Evolutionary conservation across 1,284 basidiomycete genomes (phyloP), one percentile per base, ranked within the genome.

Genomic region (Ustilago vetiveriae): DNA sequence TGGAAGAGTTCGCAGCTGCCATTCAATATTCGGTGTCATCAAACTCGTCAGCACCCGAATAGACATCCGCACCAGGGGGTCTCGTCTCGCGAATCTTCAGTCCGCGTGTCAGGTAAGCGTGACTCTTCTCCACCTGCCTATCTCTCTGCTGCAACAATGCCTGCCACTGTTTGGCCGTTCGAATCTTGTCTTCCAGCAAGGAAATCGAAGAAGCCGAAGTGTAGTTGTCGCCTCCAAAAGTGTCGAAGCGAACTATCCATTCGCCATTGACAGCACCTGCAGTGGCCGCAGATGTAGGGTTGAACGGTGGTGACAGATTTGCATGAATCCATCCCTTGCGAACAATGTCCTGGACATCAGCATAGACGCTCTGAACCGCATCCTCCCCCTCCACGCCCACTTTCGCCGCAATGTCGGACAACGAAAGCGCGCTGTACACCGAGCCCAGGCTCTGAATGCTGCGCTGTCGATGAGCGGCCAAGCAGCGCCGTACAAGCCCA

Each of bases 381-480:
- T 53, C 87, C 84, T 86, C 83, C 35, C 89, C 85, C 13, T 42
- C 22, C 16, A 43, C 8, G 27, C 86, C 87, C 39, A 90, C 85
- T 11, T 85, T 85, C 22, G 84, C 84, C 4, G 86, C 89, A 47
- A 93, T 89, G 60, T 92, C 90, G 0, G 83, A 79, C 7, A 93
- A 83, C 21, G 88, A 85, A 7, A 92, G 85, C 0, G 89, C 89
- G 37, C 91, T 85, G 75, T 92, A 93, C 6, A 90, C 91, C 46
- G 86, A 86, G 0, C 89, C 92, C 44, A 93, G 85, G 75, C 87
- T 89, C 81, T 88, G 88, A 66, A 93, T 86, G 45, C 87, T 84
- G 87, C 91, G 90, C 36, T 89, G 86, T 0, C 89, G 88, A 4
- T 89, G 87, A 14, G 87, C 85, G 9, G 86, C 86, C 29, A 91